Evolutionary conservation across 2,329 filamentous ascomycete genomes (phyloP).

Genomic region (Colletotrichum costaricense): DNA sequence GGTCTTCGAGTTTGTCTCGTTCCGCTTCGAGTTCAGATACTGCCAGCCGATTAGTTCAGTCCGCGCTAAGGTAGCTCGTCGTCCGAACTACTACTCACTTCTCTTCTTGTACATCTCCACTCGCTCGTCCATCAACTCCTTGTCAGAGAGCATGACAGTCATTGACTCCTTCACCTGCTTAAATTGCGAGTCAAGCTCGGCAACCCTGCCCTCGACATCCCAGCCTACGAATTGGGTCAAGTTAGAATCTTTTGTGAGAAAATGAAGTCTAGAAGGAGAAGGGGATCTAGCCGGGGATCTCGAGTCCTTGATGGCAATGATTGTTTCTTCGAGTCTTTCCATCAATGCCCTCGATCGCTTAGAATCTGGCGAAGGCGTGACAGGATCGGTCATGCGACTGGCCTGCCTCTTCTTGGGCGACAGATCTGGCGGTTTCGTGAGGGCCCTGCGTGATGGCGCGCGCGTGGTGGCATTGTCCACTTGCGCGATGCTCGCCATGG

Average conservation of each 20-base stretch:
- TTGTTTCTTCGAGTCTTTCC: conserved; percentile 40
- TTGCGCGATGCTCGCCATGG: conserved; percentile 33
- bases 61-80: background rate
- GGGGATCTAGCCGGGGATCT: conserved; percentile 52
- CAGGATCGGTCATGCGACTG: conserved; percentile 30
- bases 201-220: conserved; percentile 83
- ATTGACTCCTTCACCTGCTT: conserved; percentile 78
- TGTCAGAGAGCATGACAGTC: conserved; percentile 74
- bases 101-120: conserved; percentile 79
- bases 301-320: conserved; percentile 47
- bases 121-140: conserved; percentile 77
- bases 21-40: conserved; percentile 62
- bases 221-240: conserved; percentile 73
- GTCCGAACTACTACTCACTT: conserved; percentile 63
- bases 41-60: conserved; percentile 42
- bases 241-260: conserved; percentile 81
- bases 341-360: conserved; percentile 37
- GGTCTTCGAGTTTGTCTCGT: conserved; percentile 57
- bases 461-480: conserved; percentile 42
- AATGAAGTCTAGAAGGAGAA: conserved; percentile 61
- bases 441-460: background rate
- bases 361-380: conserved; percentile 30
- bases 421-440: conserved; percentile 21
- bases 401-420: conserved; percentile 34
- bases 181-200: conserved; percentile 81